These are phyloP conservation scores for Articulospora tetracladia DNA, from an alignment of 495 filamentous ascomycete species.

Conservation along the genomic window DNA sequence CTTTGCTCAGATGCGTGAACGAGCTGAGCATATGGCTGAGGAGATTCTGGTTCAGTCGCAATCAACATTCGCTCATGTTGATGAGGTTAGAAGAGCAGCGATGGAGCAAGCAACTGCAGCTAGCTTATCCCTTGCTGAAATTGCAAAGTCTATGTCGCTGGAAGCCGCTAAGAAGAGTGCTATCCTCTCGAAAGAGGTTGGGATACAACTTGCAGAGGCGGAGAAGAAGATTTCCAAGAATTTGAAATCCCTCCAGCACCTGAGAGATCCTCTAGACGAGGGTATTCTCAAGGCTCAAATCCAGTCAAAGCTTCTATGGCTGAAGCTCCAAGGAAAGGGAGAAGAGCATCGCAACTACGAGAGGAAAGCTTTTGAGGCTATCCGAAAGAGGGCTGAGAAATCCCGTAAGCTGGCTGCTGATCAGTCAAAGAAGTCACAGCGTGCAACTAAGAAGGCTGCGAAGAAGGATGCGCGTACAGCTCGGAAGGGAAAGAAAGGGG, in stretches of 20 bases:
- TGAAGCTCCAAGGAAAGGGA: slow-evolving; percentile 26
- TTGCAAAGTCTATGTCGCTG: slow-evolving; percentile 21
- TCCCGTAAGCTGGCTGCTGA: neutral
- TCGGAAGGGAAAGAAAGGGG: slow-evolving; percentile 8
- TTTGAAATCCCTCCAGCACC: slow-evolving; percentile 8
- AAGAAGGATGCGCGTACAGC: slow-evolving; percentile 13
- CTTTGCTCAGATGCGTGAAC: slow-evolving; percentile 30
- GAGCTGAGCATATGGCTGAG: slow-evolving; percentile 11
- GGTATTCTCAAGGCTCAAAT: slow-evolving; percentile 23
- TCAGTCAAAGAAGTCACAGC: slow-evolving; percentile 10
- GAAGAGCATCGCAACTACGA: slow-evolving; percentile 21
- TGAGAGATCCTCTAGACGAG: slow-evolving; percentile 18
- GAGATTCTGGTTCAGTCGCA: slow-evolving; percentile 12
- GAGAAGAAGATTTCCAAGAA: slow-evolving; percentile 15
- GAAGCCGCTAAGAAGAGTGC: slow-evolving; percentile 25
- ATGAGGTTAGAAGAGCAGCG: slow-evolving; percentile 14
- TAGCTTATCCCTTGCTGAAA: slow-evolving; percentile 3
- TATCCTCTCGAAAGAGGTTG: slow-evolving; percentile 25
- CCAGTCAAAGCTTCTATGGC: slow-evolving; percentile 23
- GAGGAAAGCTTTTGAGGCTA: slow-evolving; percentile 15
- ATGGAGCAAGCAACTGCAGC: slow-evolving; percentile 15
- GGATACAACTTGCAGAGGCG: slow-evolving; percentile 17
- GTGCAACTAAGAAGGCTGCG: slow-evolving; percentile 13
- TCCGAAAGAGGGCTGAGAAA: neutral
- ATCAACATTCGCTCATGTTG: slow-evolving; percentile 13